Base-by-base conservation (phyloP, 225 moss, liverwort and hornwort species). In the Physcomitrium patens region DNA sequence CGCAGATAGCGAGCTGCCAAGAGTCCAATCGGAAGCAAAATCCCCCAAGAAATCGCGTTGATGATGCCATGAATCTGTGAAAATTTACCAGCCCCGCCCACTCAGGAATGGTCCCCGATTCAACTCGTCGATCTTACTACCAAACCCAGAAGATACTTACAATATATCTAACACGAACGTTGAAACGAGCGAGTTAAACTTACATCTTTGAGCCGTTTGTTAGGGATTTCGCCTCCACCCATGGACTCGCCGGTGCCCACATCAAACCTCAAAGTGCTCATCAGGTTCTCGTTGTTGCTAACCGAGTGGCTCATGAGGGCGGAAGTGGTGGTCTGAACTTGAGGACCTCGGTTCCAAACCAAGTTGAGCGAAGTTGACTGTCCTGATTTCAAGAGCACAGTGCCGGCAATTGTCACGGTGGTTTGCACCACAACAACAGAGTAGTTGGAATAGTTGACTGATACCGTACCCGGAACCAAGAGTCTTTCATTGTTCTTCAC, bases 1-100 rank as follows among this genome's bases (percentile, higher is more conserved):
- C 82, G 78, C 54, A 78, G n/a, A 24, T 83, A 83, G 12, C 82
- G 78, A 43, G 82, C 78, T 10, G 74, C 69, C 69, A 83, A 67
- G 22, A 75, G 63, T 24, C 82, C 82, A 42, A 83, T 20, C 1
- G 82, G 82, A 2, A 83, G 68, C 16, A 83, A 22, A 13, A 83
- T 48, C 10, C 82, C 82, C 78, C 78, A 83, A 9, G 73, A 51
- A 3, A 78, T 51, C 23, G 74, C 78, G 24, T 69, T 65, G 45
- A 83, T n/a, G 42, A 78, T 47, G 9, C 69, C 82, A 51, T 83
- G 82, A 10, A 12, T 65, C 82, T 83, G 68, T n/a, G 12, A n/a
- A 53, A 37, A 37, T 37, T 37, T 3, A 51, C 31, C 16, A 55
- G 67, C 24, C 27, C 49, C 27, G 28, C 43, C 19, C 9, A 12